These are phyloP conservation scores for Simmondsia chinensis DNA, from an alignment of 148 eudicot genomes.

Conservation along the genomic window DNA sequence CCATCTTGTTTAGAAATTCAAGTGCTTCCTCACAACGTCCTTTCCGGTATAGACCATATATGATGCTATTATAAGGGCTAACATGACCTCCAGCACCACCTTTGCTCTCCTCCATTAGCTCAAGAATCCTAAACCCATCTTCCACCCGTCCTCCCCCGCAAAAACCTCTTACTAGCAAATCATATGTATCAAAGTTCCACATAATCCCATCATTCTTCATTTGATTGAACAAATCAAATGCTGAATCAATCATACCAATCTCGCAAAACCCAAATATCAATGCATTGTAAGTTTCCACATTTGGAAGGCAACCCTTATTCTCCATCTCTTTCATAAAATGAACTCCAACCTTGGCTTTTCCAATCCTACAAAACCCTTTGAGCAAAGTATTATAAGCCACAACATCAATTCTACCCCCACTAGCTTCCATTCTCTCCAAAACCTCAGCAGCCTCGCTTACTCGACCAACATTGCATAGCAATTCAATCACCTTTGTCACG, in stretches of 20 bases:
- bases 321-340: slow-evolving; percentile 79
- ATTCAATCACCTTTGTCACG: slow-evolving; percentile 50
- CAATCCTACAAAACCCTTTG: slow-evolving; percentile 50
- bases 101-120: slow-evolving; percentile 57
- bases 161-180: slow-evolving; percentile 50
- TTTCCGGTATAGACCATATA: slow-evolving; percentile 62
- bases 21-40: slow-evolving; percentile 37
- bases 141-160: slow-evolving; percentile 51
- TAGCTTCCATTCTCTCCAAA: slow-evolving; percentile 54
- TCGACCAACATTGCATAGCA: slow-evolving; percentile 60
- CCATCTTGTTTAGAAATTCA: slow-evolving; percentile 53
- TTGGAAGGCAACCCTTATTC: slow-evolving; percentile 74
- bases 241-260: slow-evolving; percentile 40
- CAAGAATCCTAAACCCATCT: slow-evolving; percentile 58
- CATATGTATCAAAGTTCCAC: slow-evolving; percentile 52
- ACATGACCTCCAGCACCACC: slow-evolving; percentile 35
- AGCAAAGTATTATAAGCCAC: slow-evolving; percentile 78
- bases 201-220: slow-evolving; percentile 61
- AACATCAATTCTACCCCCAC: slow-evolving; percentile 60
- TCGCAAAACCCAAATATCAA: slow-evolving; percentile 67
- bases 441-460: slow-evolving; percentile 64
- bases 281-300: slow-evolving; percentile 63
- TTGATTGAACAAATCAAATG: slow-evolving; percentile 72
- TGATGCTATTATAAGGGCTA: slow-evolving; percentile 65
- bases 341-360: slow-evolving; percentile 55